Conservation (phyloP, 179 eudicot species). For the Beta corolliflora region DNA sequence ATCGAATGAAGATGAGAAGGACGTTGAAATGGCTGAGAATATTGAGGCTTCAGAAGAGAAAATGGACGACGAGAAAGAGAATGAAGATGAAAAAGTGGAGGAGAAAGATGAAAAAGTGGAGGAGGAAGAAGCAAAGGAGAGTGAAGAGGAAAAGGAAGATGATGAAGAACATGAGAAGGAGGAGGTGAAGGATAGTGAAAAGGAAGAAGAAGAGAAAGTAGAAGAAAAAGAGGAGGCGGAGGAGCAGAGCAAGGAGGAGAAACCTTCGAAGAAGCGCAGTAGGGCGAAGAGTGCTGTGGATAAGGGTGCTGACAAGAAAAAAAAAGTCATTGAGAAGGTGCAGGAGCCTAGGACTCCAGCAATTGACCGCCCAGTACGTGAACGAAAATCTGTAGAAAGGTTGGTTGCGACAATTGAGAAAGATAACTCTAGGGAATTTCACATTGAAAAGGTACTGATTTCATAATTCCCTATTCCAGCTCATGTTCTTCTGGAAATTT, state of each 20-base stretch:
- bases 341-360: constrained; percentile 67
- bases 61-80: constrained; percentile 19
- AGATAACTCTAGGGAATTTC: constrained; percentile 64
- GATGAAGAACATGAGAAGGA: constrained; percentile 27
- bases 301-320: constrained; percentile 42
- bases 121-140: constrained; percentile 26
- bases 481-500: background rate
- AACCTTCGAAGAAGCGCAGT: constrained; percentile 47
- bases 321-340: constrained; percentile 47
- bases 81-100: no score
- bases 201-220: constrained; percentile 25
- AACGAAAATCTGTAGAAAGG: constrained; percentile 93
- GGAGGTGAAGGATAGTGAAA: constrained; percentile 25
- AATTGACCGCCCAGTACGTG: constrained; percentile 82
- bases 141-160: constrained; percentile 16
- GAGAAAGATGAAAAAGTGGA: constrained; percentile 25
- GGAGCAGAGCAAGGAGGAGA: constrained; percentile 41
- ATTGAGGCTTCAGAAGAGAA: constrained; percentile 31
- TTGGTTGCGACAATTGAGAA: constrained; percentile 78
- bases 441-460: constrained; percentile 68
- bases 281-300: constrained; percentile 41
- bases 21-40: constrained; percentile 17
- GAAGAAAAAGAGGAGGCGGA: constrained; percentile 33
- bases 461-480: background rate
- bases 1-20: constrained; percentile 16